phyloP scores from a whole-genome alignment of 352 stramenopile species.

The Phytopythium montanum region DNA sequence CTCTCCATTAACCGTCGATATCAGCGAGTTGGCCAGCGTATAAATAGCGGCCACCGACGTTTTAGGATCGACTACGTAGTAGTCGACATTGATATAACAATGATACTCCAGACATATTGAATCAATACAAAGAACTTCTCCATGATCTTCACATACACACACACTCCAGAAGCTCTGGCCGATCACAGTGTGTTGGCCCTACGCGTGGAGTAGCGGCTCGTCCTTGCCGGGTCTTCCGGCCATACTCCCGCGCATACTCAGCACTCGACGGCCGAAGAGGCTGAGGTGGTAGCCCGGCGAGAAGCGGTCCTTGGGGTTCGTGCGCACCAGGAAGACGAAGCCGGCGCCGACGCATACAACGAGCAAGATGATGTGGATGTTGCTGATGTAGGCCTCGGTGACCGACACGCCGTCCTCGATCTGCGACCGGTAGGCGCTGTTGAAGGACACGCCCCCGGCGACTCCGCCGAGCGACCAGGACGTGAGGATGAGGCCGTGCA shows the following conservation, averaged over 20 bases:
- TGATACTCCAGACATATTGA: too few species aligned
- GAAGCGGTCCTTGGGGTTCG: slow-evolving; percentile 66
- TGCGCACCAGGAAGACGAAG: slow-evolving; percentile 69
- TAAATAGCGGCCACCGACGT: too few species aligned
- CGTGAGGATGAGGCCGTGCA: slow-evolving; percentile 78
- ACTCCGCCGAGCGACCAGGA: slow-evolving; percentile 71
- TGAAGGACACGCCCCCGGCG: slow-evolving; percentile 71
- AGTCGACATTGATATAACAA: neutral
- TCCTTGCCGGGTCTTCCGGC: slow-evolving; percentile 23
- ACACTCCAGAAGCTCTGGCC: too few species aligned
- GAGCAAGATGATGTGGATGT: slow-evolving; percentile 72
- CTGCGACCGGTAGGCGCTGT: slow-evolving; percentile 39
- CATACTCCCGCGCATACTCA: slow-evolving; percentile 71
- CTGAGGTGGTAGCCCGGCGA: slow-evolving; percentile 64
- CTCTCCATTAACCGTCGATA: neutral
- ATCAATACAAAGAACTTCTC: too few species aligned
- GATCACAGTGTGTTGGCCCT: too few species aligned
- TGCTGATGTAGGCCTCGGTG: slow-evolving; percentile 58
- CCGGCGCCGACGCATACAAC: slow-evolving; percentile 52
- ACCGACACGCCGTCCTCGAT: slow-evolving; percentile 30
- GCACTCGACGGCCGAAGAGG: slow-evolving; percentile 51
- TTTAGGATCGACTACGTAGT: too few species aligned
- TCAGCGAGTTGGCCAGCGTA: too few species aligned
- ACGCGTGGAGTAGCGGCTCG: slow-evolving; percentile 13
- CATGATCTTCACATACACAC: too few species aligned